Base-by-base conservation (phyloP, 1,284 basidiomycete species). In the Bondarzewia mesenterica region DNA sequence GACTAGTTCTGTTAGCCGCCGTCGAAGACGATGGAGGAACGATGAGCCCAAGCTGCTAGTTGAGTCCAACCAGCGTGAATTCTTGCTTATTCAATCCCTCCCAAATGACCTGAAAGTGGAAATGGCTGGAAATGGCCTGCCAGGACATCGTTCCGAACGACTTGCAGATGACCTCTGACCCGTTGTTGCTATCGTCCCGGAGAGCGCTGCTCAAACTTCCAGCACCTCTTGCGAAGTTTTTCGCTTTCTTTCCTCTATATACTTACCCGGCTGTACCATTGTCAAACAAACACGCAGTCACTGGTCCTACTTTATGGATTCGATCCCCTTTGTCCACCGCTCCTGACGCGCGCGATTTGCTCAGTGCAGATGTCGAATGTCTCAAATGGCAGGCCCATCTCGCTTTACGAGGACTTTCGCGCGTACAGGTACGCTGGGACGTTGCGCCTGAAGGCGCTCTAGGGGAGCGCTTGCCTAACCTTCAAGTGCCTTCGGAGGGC, bases 321-420 rank as follows among this genome's bases (percentile, higher is more conserved):
- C 68, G 70, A 16, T 73, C 77, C 8, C 80, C 82, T 4, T 61
- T 57, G 43, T 41, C 51, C 3, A 16, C 49, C 42, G 51, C 47
- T 27, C 51, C 57, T 1, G 56, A 57, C 38, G 46, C 46, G 12
- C 57, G 61, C 4, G 63, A 65, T 38, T 62, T 75, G 2, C 73
- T 89, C 53, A 87, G 84, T 61, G 64, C 71, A 47, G 87, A 90
- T 64, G 81, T 88, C 53, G 85, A 89, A 57, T 89, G 86, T 63
- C 73, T 90, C 57, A 89, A 87, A 65, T 89, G 86, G 86, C 87
- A 89, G 62, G 83, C 86, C 0, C 88, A 85, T 62, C 71, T 90
- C 50, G 84, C 86, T 2, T 73, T 90, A 15, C 77, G 83, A 46
- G 78, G 77, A 4, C 60, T 85, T 47, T 62, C 55, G 16, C 57